A percentile compares a stretch with the other conserved stretches of the same genome.
Conservation (phyloP, 2,329 filamentous ascomycete species). For the Colletotrichum costaricense region DNA sequence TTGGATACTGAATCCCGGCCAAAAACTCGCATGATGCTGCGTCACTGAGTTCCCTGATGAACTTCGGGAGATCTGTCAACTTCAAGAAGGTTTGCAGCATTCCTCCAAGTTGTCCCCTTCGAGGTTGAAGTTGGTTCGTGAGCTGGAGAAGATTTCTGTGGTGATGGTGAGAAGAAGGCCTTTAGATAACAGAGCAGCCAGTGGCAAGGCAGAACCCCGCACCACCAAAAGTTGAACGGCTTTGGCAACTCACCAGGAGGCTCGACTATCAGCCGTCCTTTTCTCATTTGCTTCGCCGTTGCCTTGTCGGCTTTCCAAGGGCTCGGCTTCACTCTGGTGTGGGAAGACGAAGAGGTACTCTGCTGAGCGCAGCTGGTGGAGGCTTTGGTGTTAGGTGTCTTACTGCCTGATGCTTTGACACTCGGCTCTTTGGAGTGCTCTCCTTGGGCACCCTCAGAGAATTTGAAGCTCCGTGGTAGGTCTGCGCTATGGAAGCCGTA, state of each 20-base stretch:
- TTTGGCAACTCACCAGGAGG: slow-evolving; percentile 3
- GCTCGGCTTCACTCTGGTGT: background rate
- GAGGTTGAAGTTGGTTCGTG: no score
- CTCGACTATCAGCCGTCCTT: background rate
- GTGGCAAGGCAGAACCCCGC: background rate
- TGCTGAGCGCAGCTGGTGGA: background rate
- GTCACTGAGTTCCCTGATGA: background rate
- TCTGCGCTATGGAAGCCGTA: background rate
- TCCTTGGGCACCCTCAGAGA: background rate
- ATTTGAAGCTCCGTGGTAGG: background rate
- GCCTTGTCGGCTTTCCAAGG: background rate
- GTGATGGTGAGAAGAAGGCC: background rate
- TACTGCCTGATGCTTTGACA: background rate
- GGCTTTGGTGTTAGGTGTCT: background rate
- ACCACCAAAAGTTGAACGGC: slow-evolving; percentile 9
- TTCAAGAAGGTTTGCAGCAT: background rate
- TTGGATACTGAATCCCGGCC: no score
- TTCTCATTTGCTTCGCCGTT: background rate
- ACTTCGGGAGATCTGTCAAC: background rate
- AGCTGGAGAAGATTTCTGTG: background rate
- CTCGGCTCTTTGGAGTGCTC: background rate
- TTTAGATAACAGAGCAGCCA: background rate
- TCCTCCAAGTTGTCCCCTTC: no score
- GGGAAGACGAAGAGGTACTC: background rate
- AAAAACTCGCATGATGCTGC: background rate